phyloP scores from a whole-genome alignment of 1,284 basidiomycete species.

The Malassezia sp. region DNA sequence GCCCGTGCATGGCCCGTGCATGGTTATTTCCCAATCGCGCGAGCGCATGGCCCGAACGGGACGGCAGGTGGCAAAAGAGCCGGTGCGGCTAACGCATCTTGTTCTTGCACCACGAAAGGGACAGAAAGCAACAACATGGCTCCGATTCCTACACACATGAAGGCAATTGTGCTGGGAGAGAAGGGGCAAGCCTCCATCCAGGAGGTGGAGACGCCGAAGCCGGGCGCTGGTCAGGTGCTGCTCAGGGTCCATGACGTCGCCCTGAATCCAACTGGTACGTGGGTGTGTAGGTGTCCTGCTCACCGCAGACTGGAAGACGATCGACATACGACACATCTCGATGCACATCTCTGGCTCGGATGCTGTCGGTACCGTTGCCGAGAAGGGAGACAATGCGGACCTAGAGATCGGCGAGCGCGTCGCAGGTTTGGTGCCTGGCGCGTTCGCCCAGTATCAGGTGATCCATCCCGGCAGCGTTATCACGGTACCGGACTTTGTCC shows the following conservation, averaged over 20 bases:
- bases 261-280: slow-evolving; percentile 42
- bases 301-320: slow-evolving; percentile 47
- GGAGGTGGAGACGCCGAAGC: slow-evolving; percentile 27
- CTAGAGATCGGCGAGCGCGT: slow-evolving; percentile 55
- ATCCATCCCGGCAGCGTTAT: slow-evolving; percentile 25
- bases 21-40: too few species aligned
- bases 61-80: too few species aligned
- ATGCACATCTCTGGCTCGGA: slow-evolving; percentile 54
- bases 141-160: slow-evolving; percentile 18
- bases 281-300: too few species aligned
- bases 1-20: too few species aligned
- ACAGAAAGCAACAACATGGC: neutral
- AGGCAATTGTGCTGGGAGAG: slow-evolving; percentile 27
- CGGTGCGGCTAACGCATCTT: too few species aligned
- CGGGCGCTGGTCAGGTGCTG: slow-evolving; percentile 24
- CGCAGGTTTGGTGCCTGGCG: slow-evolving; percentile 50
- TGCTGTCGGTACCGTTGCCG: slow-evolving; percentile 54
- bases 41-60: too few species aligned
- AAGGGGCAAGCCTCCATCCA: slow-evolving; percentile 24
- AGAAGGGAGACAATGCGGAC: slow-evolving; percentile 46
- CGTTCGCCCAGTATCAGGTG: slow-evolving; percentile 46
- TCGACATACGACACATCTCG: slow-evolving; percentile 42
- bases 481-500: slow-evolving; percentile 27
- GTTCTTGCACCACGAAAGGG: too few species aligned
- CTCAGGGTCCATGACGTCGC: slow-evolving; percentile 27